Evolutionary conservation across 2,329 filamentous ascomycete genomes (phyloP).

Genomic region (Calonectria leucothoes): DNA sequence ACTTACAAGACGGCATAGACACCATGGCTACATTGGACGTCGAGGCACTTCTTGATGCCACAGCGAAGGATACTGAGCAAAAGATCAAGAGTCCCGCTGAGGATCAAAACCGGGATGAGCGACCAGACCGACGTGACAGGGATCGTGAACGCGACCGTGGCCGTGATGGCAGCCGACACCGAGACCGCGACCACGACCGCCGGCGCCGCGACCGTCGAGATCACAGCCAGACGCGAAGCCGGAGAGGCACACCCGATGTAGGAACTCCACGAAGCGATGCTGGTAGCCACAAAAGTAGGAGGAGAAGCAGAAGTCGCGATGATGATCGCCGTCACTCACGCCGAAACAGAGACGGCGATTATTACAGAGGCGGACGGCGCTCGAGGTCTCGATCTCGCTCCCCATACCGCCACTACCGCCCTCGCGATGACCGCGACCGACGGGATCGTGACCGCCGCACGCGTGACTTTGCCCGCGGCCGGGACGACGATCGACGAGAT

Average conservation of each 20-base stretch:
- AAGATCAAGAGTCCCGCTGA: slow-evolving; percentile 60
- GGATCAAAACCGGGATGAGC: slow-evolving; percentile 60
- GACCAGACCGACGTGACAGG: slow-evolving; percentile 60
- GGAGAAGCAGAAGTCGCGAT: slow-evolving; percentile 82
- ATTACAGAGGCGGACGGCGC: slow-evolving; percentile 67
- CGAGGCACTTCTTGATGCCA: slow-evolving; percentile 90
- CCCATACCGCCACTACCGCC: slow-evolving; percentile 70
- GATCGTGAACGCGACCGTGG: slow-evolving; percentile 69
- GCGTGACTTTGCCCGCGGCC: slow-evolving; percentile 64
- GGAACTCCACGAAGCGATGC: slow-evolving; percentile 80
- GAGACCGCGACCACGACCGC: slow-evolving; percentile 66
- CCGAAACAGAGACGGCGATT: slow-evolving; percentile 80
- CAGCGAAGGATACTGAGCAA: slow-evolving; percentile 71
- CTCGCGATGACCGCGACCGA: slow-evolving; percentile 65
- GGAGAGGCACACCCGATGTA: slow-evolving; percentile 65
- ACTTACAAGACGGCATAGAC: slow-evolving; percentile 33
- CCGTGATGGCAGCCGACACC: slow-evolving; percentile 64
- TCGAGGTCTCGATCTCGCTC: slow-evolving; percentile 79
- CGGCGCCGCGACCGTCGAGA: slow-evolving; percentile 65
- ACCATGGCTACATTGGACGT: slow-evolving; percentile 74
- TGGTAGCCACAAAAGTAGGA: slow-evolving; percentile 84
- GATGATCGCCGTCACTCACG: slow-evolving; percentile 79
- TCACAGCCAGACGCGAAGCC: slow-evolving; percentile 61
- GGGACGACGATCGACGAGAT: slow-evolving; percentile 60
- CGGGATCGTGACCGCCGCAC: slow-evolving; percentile 66